These are phyloP conservation scores for Xylaria grammica DNA, from an alignment of 495 filamentous ascomycete species.

Conservation along the genomic window DNA sequence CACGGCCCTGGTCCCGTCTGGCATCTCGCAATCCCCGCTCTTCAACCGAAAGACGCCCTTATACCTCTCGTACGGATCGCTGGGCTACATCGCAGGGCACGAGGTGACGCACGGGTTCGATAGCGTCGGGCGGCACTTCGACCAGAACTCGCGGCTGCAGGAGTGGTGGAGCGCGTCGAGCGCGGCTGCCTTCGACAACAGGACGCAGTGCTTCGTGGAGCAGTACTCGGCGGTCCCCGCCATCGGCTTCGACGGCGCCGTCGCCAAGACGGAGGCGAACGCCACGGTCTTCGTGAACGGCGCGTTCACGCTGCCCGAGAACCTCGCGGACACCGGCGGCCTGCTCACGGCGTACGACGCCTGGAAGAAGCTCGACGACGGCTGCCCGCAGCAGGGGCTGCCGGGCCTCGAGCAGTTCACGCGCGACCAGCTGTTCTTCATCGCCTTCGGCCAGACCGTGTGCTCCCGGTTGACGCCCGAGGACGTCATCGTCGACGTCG, in stretches of 20 bases:
- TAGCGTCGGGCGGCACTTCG: conserved; percentile 65
- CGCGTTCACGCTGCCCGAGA: conserved; percentile 66
- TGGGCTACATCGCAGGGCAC: conserved; percentile 67
- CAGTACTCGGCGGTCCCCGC: conserved; percentile 67
- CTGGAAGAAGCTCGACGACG: conserved; percentile 56
- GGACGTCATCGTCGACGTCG: neutral
- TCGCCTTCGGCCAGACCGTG: conserved; percentile 65
- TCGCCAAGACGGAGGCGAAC: conserved; percentile 40
- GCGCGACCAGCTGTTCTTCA: conserved; percentile 70
- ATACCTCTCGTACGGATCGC: conserved; percentile 68
- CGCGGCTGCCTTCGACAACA: conserved; percentile 56
- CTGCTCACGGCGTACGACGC: conserved; percentile 63
- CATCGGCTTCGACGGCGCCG: neutral
- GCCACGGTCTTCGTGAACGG: conserved; percentile 66
- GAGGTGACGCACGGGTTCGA: conserved; percentile 74
- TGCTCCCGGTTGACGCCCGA: conserved; percentile 38
- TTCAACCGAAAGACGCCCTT: conserved; percentile 63
- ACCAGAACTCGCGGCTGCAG: conserved; percentile 63
- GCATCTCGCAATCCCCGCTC: conserved; percentile 67
- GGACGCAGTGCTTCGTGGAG: conserved; percentile 66
- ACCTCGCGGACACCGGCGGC: conserved; percentile 72
- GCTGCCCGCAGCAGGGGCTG: conserved; percentile 50
- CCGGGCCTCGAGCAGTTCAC: conserved; percentile 63
- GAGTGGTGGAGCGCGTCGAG: conserved; percentile 70
- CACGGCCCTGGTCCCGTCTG: conserved; percentile 69